Percentiles rank a stretch among this genome's conserved stretches.
phyloP scores from a whole-genome alignment of 2,329 filamentous ascomycete species.

The Aspergillus sp. region DNA sequence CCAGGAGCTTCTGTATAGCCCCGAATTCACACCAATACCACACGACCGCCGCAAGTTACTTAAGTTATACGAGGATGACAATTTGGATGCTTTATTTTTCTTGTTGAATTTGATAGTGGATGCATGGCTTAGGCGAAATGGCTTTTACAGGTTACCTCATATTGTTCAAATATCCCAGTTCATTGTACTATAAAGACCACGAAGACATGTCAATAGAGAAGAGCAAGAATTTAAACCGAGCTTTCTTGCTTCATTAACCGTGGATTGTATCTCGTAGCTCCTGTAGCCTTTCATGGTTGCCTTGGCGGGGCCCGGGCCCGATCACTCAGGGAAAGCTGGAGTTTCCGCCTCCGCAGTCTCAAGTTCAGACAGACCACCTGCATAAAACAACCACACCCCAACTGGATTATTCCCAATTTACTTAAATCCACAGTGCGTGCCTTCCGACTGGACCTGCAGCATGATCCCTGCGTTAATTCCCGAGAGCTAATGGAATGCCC shows the following conservation, averaged over 20 bases:
- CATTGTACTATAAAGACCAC: slow-evolving; percentile 17
- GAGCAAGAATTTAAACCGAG: not conserved
- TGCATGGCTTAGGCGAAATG: slow-evolving; percentile 38
- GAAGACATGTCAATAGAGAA: slow-evolving; percentile 24
- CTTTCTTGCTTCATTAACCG: not conserved
- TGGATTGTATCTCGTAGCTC: not conserved
- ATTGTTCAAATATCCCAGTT: slow-evolving; percentile 17
- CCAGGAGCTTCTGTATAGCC: slow-evolving; percentile 19
- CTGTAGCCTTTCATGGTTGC: not conserved
- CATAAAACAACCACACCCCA: not conserved
- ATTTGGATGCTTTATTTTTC: not conserved
- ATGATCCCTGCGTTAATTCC: slow-evolving; percentile 24
- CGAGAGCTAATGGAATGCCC: slow-evolving; percentile 37
- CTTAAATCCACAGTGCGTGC: slow-evolving; percentile 1
- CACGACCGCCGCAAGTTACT: not conserved
- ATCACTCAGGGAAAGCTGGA: not conserved
- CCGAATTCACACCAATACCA: not conserved
- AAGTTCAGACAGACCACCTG: not conserved
- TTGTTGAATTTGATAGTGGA: slow-evolving; percentile 11
- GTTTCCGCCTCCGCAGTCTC: slow-evolving; percentile 8
- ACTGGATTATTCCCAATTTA: not conserved
- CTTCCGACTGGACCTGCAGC: slow-evolving; percentile 14
- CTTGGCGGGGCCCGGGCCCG: slow-evolving; percentile 5
- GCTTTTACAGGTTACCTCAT: slow-evolving; percentile 18
- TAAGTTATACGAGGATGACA: slow-evolving; percentile 1